Evolutionary conservation across 768 basidiomycete species (phyloP).

Genomic region (Lentinula lateritia): DNA sequence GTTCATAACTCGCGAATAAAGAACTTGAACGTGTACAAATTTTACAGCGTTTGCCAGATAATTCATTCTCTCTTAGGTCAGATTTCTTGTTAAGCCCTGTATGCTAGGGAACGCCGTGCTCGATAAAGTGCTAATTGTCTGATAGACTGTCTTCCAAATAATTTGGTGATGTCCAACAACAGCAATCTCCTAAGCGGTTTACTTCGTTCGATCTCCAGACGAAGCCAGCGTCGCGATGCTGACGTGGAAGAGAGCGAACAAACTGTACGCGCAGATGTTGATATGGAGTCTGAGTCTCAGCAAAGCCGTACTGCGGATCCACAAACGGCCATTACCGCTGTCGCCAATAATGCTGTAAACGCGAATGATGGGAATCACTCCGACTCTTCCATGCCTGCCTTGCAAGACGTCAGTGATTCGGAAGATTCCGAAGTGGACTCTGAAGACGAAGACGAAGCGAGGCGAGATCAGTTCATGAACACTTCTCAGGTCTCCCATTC

Average conservation of each 20-base stretch:
- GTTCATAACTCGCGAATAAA: background rate
- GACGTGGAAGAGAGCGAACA: background rate
- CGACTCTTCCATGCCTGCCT: background rate
- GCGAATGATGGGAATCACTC: background rate
- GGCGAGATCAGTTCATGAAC: background rate
- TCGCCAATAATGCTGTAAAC: background rate
- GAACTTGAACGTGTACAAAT: background rate
- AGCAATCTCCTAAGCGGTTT: background rate
- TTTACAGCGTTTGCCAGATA: background rate
- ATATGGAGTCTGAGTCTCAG: background rate
- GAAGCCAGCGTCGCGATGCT: background rate
- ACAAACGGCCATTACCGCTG: background rate
- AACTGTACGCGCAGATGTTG: background rate
- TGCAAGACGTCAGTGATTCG: slow-evolving; percentile 3
- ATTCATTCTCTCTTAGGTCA: background rate
- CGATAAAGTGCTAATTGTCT: background rate
- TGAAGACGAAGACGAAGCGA: background rate
- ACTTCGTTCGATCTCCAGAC: background rate
- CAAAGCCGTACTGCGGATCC: background rate
- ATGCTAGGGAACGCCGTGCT: background rate
- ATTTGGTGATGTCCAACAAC: background rate
- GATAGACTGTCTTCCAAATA: background rate
- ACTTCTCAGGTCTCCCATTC: background rate
- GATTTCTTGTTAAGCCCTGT: background rate
- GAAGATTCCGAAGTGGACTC: background rate